Evolutionary conservation across 257 asterid species (phyloP), one percentile per base, ranked within the genome.

Genomic region (Striga asiatica): DNA sequence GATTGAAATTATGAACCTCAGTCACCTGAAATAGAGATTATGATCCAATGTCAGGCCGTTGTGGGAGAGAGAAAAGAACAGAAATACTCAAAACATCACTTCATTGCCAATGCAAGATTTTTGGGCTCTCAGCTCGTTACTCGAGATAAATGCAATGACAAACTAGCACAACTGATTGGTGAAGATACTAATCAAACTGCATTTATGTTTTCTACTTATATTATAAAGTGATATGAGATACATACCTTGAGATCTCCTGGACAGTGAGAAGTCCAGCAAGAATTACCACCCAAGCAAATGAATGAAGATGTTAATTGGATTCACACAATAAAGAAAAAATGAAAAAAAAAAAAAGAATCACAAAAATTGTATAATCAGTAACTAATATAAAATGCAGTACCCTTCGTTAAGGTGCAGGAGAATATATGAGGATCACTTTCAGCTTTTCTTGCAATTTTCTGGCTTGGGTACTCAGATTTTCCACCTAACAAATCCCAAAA

Each of bases 401-500:
- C n/a, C 65, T 81, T 85, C 37, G 73, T 63, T 72, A 77, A 79
- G 61, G 84, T 68, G 79, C 93, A 82, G 8, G 94, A 93, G 76
- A 83, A 85, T 48, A 88, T 70, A 71, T 78, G 99, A 66, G 97
- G 95, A 66, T 92, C 99, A 7, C 74, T 72, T 74, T 93, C 97
- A 32, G 85, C 74, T 73, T 74, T 85, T 71, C 81, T 73, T 58
- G 78, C 77, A 48, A 93, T 76, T 79, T 83, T 93, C 71, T 81
- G 94, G 81, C 93, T 81, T n/a, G 87, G 82, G 69, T 93, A 93
- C 78, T 88, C 97, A 20, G 92, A 79, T 71, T 92, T 92, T 58
- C 99, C 97, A 48, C 91, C 79, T 72, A 92, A 73, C 63, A 88
- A 72, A 28, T 88, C 95, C 99, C 99, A 92, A 52, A 88, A 88